Conservation (phyloP, 2,329 filamentous ascomycete species). For the Aspergillus novoparasiticus region DNA sequence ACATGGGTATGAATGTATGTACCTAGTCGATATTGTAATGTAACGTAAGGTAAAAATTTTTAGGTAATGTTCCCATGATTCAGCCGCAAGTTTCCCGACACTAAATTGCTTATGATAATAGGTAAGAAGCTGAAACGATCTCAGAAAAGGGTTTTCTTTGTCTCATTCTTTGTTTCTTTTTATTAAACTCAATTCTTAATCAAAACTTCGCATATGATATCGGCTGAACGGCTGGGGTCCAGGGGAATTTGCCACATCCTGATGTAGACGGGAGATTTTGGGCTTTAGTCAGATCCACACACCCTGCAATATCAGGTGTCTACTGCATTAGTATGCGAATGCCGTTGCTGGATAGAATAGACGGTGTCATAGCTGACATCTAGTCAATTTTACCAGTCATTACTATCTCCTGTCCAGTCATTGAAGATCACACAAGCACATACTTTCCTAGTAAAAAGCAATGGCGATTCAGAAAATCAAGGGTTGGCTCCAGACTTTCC, state of each 20-base stretch:
- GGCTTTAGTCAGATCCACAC: slow-evolving; percentile 14
- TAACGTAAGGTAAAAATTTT: slow-evolving; percentile 2
- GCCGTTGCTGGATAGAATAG: not conserved
- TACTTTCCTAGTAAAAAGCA: not conserved
- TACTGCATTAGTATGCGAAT: slow-evolving; percentile 1
- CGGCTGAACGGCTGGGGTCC: not conserved
- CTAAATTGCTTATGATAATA: not conserved
- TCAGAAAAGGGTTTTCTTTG: not conserved
- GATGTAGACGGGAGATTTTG: slow-evolving; percentile 10
- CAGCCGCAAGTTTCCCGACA: slow-evolving; percentile 1
- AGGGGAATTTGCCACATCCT: slow-evolving; percentile 14
- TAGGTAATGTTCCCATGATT: not conserved
- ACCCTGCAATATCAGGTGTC: slow-evolving; percentile 16
- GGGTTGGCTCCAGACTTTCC: not conserved
- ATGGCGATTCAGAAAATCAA: not conserved
- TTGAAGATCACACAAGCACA: not conserved
- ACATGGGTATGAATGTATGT: not conserved
- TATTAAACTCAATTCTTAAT: not conserved
- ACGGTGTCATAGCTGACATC: not conserved
- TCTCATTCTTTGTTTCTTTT: not conserved
- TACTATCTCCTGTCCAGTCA: not conserved
- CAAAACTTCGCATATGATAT: not conserved
- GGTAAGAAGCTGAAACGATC: not conserved
- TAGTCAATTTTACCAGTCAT: not conserved
- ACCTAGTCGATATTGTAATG: not conserved